These are phyloP conservation scores for Colletotrichum sp. DNA, from an alignment of 2,329 filamentous ascomycete species.

Conservation along the genomic window DNA sequence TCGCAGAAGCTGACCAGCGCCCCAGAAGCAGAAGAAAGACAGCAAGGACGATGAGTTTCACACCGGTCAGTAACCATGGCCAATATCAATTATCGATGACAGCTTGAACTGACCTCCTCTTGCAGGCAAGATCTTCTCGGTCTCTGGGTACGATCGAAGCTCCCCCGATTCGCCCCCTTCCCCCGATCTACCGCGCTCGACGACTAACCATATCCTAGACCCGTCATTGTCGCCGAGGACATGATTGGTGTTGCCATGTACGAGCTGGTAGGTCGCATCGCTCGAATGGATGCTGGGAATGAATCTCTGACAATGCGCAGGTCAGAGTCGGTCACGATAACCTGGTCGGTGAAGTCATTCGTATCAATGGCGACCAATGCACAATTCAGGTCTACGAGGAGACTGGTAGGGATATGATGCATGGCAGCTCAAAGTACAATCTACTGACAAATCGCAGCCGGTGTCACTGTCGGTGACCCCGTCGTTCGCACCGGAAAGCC, in stretches of 20 bases:
- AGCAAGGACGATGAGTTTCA: conserved; percentile 42
- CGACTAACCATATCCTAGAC: conserved; percentile 51
- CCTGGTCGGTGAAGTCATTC: conserved; percentile 96
- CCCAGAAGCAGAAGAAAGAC: conserved; percentile 32
- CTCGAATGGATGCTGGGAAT: neutral
- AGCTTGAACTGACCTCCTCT: neutral
- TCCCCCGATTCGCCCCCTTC: conserved; percentile 11
- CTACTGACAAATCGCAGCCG: conserved; percentile 61
- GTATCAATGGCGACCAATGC: conserved; percentile 93
- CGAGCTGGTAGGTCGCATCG: conserved; percentile 75
- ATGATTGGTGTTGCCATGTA: conserved; percentile 99
- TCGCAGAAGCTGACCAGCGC: conserved; percentile 13
- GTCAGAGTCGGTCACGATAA: conserved; percentile 91
- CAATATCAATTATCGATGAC: neutral
- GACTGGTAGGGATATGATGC: conserved; percentile 69
- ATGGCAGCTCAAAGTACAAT: neutral
- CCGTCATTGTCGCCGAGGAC: conserved; percentile 95
- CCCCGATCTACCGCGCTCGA: conserved; percentile 3
- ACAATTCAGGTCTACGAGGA: conserved; percentile 99
- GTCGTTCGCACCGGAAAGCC: conserved; percentile 92
- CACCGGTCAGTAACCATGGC: conserved; percentile 35
- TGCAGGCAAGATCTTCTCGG: conserved; percentile 66
- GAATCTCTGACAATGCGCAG: conserved; percentile 46
- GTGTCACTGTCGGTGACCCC: conserved; percentile 94
- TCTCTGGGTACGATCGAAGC: conserved; percentile 60